phyloP scores from a whole-genome alignment of 2,329 filamentous ascomycete species.

The Aspergillus terreus region DNA sequence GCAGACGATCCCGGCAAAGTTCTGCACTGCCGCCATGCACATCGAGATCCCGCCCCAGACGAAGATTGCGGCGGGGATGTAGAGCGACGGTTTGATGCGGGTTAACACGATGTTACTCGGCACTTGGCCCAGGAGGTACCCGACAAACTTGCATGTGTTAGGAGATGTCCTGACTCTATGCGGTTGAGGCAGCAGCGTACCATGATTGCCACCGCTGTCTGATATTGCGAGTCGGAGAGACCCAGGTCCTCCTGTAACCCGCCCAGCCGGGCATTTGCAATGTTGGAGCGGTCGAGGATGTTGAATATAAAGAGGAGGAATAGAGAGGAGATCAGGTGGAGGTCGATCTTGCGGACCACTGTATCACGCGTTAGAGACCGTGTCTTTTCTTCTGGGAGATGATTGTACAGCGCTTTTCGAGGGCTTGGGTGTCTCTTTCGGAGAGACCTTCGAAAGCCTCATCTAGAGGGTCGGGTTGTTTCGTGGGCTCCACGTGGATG shows the following conservation, averaged over 20 bases:
- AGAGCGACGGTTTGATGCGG: constrained; percentile 24
- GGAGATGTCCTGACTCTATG: background rate
- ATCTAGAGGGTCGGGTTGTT: background rate
- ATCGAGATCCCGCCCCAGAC: constrained; percentile 18
- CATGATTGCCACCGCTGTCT: constrained; percentile 60
- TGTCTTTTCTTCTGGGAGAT: background rate
- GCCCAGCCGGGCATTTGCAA: constrained; percentile 62
- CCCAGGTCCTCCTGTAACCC: constrained; percentile 60
- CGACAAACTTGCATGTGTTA: constrained; percentile 18
- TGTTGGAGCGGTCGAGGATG: constrained; percentile 62
- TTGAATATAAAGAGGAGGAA: constrained; percentile 24
- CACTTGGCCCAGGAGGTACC: constrained; percentile 49
- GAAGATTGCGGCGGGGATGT: constrained; percentile 36
- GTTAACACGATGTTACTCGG: constrained; percentile 37
- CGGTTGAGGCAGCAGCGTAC: constrained; percentile 36
- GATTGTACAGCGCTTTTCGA: constrained; percentile 3
- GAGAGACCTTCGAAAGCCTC: constrained; percentile 5
- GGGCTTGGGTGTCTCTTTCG: background rate
- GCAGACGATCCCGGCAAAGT: constrained; percentile 16
- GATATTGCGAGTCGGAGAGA: constrained; percentile 57
- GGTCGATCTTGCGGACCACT: constrained; percentile 17
- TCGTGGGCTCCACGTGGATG: constrained; percentile 5
- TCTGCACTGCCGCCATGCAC: constrained; percentile 37
- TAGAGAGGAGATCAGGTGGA: constrained; percentile 12
- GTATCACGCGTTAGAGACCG: background rate